phyloP scores from a whole-genome alignment of 371 early-diverging fungal species.

The Mucor ambiguus region DNA sequence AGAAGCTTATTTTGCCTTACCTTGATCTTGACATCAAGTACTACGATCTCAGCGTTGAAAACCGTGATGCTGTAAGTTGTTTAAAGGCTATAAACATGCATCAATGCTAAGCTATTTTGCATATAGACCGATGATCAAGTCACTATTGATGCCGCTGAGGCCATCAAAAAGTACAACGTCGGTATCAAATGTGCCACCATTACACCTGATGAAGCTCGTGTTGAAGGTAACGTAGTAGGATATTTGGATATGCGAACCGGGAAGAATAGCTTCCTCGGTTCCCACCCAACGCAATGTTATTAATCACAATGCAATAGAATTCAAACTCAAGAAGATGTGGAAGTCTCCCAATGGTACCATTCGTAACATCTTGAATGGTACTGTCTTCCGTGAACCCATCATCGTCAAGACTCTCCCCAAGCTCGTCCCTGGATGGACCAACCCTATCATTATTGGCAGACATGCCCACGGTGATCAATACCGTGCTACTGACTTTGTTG shows the following conservation, averaged over 20 bases:
- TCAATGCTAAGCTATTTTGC: neutral
- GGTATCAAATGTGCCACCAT: slow-evolving; percentile 99
- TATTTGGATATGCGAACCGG: neutral
- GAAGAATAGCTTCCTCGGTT: neutral
- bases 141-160: slow-evolving; percentile 95
- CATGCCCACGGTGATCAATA: slow-evolving; percentile 99
- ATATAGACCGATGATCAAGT: slow-evolving; percentile 91
- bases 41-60: slow-evolving; percentile 90
- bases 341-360: slow-evolving; percentile 97
- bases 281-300: neutral
- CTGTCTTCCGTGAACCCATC: slow-evolving; percentile 98
- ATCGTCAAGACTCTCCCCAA: slow-evolving; percentile 86
- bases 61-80: slow-evolving; percentile 80
- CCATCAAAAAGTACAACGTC: slow-evolving; percentile 95
- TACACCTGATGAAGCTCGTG: slow-evolving; percentile 97
- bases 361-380: slow-evolving; percentile 95
- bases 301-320: slow-evolving; percentile 60
- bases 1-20: slow-evolving; percentile 92
- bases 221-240: slow-evolving; percentile 63
- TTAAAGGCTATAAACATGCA: neutral
- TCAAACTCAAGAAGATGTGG: slow-evolving; percentile 95
- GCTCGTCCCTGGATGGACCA: slow-evolving; percentile 93
- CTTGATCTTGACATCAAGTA: slow-evolving; percentile 93
- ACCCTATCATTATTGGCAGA: slow-evolving; percentile 95
- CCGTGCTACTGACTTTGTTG: slow-evolving; percentile 93